Base-by-base conservation (phyloP, 352 stramenopile genomes). In the Pythium apleroticum region DNA sequence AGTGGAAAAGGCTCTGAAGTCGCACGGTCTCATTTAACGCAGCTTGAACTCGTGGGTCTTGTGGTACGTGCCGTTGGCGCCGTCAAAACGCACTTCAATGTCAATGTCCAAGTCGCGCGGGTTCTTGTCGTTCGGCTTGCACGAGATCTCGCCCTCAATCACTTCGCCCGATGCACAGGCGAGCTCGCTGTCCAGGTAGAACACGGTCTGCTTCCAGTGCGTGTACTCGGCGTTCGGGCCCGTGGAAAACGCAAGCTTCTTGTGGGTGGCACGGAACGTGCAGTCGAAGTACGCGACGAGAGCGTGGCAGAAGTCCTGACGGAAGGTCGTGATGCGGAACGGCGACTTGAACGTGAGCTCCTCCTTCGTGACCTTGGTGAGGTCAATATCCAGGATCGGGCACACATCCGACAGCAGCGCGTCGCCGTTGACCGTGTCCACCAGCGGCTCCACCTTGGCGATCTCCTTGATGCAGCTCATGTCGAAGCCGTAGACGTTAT, bases 121-220 rank as follows among this genome's bases (percentile, higher is more conserved):
- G 78, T 98, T 98, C 52, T 86, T 80, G 12, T 76, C 83, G 67
- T 98, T 98, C 20, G 90, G 91, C 55, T 85, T 89, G 77, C 85
- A 96, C 20, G 75, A 82, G 48, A 98, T 77, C 37, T 87, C 94
- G 27, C 95, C 96, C 50, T 92, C 86, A 46, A 98, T 91, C 27
- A 88, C 68, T 57, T 98, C 95, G 14, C 93, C 95, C 4, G 80
- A 71, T 50, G 76, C 82, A 62, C 92, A 93, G 22, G 84, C 84
- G 25, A 98, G 72, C 50, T 95, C 84, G 28, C 89, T 81, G 28
- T 93, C 79, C 8, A 98, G 75, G 73, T 98, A 99, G 67, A 99
- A 98, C 19, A 99, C 90, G 15, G 96, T 98, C 76, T 99, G 98
- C 76, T 99, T 99, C 98, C 98, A 99, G 82, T 99, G 98, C 48